Conservation (phyloP, 345 rosid genomes). For the Populus pruinosa region DNA sequence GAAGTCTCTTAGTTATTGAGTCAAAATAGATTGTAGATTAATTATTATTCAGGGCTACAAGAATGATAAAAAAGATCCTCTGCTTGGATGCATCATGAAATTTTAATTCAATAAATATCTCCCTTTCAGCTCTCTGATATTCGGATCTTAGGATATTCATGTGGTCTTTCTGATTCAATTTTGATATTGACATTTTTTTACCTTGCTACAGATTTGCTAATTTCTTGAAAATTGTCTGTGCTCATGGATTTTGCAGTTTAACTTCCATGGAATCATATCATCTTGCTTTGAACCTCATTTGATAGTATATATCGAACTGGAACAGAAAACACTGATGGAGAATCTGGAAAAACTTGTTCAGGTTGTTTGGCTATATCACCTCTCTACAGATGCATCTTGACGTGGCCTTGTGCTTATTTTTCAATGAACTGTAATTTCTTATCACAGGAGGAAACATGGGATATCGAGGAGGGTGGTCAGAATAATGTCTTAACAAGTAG, state of each 20-base stretch:
- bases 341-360: constrained; percentile 89
- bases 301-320: constrained; percentile 78
- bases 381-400: constrained; percentile 1
- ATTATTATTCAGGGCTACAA: background rate
- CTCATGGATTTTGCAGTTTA: constrained; percentile 62
- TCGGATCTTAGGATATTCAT: background rate
- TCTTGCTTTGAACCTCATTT: constrained; percentile 97
- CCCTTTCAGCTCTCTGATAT: no score
- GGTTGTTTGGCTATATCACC: constrained; percentile 41
- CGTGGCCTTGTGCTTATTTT: constrained; percentile 22
- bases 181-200: background rate
- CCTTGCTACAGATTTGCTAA: constrained; percentile 3
- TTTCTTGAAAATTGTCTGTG: constrained; percentile 10
- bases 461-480: constrained; percentile 91
- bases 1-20: no score
- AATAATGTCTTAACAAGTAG: constrained; percentile 91
- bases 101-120: no score
- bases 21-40: background rate
- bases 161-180: background rate
- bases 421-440: constrained; percentile 6
- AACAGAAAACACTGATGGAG: constrained; percentile 98
- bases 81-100: background rate
- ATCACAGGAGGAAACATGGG: constrained; percentile 95
- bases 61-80: background rate
- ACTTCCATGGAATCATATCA: constrained; percentile 94